These are phyloP conservation scores for Aspergillus olivimuriae DNA, from an alignment of 495 filamentous ascomycete species.

Conservation along the genomic window DNA sequence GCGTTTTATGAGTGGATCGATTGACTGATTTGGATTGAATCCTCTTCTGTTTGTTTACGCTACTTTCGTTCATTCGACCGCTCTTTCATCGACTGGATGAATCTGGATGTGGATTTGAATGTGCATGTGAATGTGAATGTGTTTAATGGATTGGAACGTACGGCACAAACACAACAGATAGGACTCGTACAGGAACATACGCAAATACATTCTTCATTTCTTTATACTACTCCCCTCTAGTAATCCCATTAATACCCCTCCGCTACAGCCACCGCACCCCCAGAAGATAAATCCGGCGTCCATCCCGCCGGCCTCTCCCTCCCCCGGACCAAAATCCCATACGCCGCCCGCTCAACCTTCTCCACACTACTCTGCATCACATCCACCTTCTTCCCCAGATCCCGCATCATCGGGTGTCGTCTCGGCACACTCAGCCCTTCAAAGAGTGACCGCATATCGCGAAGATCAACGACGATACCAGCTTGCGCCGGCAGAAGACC, in stretches of 20 bases:
- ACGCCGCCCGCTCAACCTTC: conserved; percentile 88
- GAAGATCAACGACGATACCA: conserved; percentile 64
- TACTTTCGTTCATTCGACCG: too few relatives aligned
- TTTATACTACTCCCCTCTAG: too few relatives aligned
- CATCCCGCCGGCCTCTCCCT: conserved; percentile 87
- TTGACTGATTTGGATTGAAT: not conserved
- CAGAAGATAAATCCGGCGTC: conserved; percentile 81
- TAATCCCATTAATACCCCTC: conserved; percentile 30
- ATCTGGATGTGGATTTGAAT: too few relatives aligned
- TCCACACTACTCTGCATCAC: conserved; percentile 85
- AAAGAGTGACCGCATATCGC: conserved; percentile 63
- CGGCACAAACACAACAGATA: too few relatives aligned
- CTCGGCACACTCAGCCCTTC: conserved; percentile 57
- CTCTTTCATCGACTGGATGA: too few relatives aligned
- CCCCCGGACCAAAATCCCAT: conserved; percentile 78
- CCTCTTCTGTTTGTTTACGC: too few relatives aligned
- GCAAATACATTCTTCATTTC: too few relatives aligned
- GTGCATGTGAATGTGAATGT: too few relatives aligned
- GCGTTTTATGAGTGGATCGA: not conserved
- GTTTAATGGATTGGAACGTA: too few relatives aligned
- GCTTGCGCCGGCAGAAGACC: conserved; percentile 21
- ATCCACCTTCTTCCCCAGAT: conserved; percentile 71
- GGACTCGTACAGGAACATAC: too few relatives aligned
- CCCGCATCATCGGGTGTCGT: conserved; percentile 44
- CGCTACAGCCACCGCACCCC: conserved; percentile 27